Percentiles rank a stretch among this genome's conserved stretches.
Evolutionary conservation across 1,284 basidiomycete genomes (phyloP).

Genomic region (Cutaneotrichosporon sp.): DNA sequence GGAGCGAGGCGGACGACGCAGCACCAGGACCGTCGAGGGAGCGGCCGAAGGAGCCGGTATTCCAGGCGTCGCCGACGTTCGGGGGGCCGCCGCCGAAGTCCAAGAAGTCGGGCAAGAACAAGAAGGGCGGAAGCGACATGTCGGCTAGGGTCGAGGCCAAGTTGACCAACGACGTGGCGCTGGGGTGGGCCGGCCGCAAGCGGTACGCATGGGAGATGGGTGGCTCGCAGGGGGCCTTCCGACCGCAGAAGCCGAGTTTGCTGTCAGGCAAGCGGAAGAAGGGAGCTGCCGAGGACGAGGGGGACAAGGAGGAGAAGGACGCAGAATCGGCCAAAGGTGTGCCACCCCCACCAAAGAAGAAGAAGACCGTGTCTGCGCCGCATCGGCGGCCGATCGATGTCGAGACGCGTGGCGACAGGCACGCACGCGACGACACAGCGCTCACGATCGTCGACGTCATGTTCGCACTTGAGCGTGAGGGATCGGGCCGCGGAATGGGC

Average conservation of each 20-base stretch:
- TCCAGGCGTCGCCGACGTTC: conserved; percentile 20
- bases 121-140: conserved; percentile 22
- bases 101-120: conserved; percentile 13
- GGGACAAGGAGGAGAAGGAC: background rate
- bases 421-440: conserved; percentile 32
- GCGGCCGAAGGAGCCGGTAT: conserved; percentile 11
- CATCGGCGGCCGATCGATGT: conserved; percentile 16
- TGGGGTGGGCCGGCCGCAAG: conserved; percentile 13
- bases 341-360: conserved; percentile 19
- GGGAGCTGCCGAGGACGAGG: conserved; percentile 6
- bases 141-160: conserved; percentile 39
- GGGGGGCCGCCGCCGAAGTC: conserved; percentile 16
- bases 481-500: conserved; percentile 28
- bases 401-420: conserved; percentile 13
- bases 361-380: conserved; percentile 9
- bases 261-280: conserved; percentile 25
- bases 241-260: conserved; percentile 12
- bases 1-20: background rate
- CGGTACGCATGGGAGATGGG: conserved; percentile 42
- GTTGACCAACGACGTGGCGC: conserved; percentile 38
- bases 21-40: background rate
- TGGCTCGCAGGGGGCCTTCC: conserved; percentile 6
- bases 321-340: background rate
- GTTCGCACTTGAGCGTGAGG: conserved; percentile 42
- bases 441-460: conserved; percentile 37